phyloP scores from a whole-genome alignment of 2,329 filamentous ascomycete genomes.

The Arachnopeziza araneosa region DNA sequence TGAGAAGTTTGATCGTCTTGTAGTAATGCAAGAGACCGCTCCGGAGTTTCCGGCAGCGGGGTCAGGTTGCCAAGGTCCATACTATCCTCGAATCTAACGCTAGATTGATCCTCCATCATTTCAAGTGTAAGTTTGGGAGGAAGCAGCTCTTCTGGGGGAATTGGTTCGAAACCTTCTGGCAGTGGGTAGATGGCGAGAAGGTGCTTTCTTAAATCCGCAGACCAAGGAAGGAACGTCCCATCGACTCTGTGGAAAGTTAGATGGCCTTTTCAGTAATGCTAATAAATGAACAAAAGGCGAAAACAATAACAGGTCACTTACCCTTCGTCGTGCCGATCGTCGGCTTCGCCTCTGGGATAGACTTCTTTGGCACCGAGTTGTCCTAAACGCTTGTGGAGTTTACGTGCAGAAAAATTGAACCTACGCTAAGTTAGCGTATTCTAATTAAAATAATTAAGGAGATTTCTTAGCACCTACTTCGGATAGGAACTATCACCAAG shows the following conservation, averaged over 20 bases:
- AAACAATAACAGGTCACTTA: constrained; percentile 40
- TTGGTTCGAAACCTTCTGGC: constrained; percentile 58
- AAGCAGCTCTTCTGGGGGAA: constrained; percentile 68
- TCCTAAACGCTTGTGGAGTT: constrained; percentile 75
- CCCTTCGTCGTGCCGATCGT: constrained; percentile 92
- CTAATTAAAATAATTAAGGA: too few species aligned
- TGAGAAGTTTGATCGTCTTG: constrained; percentile 5
- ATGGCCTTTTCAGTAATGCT: not conserved
- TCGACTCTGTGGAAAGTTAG: constrained; percentile 56
- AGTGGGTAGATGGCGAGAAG: constrained; percentile 66
- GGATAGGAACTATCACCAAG: constrained; percentile 92
- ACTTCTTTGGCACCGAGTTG: constrained; percentile 78
- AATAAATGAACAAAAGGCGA: not conserved
- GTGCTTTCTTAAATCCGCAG: constrained; percentile 57
- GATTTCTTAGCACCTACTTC: constrained; percentile 48
- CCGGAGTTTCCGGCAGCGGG: not conserved
- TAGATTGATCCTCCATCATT: constrained; percentile 18
- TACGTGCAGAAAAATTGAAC: constrained; percentile 89
- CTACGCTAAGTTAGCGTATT: constrained; percentile 36
- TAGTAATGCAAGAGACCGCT: not conserved
- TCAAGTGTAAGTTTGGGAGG: constrained; percentile 67
- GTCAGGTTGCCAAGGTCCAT: not conserved
- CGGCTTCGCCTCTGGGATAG: constrained; percentile 76
- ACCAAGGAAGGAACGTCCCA: constrained; percentile 76
- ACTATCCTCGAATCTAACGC: not conserved